phyloP scores from a whole-genome alignment of 257 asterid genomes.

The Solanum boliviense region DNA sequence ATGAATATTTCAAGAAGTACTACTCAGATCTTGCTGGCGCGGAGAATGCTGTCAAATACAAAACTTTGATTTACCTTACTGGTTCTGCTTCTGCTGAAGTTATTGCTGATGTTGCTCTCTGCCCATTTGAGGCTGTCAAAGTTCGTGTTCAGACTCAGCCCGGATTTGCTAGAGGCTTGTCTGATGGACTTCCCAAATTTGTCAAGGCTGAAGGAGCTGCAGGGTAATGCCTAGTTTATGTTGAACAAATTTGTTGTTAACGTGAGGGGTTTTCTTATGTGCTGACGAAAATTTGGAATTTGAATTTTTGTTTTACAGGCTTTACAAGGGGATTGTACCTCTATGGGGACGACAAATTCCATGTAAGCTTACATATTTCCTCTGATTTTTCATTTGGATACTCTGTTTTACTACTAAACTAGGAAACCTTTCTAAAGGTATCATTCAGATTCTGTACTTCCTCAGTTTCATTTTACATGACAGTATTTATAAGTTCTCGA shows the following conservation, averaged over 20 bases:
- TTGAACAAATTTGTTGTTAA: background rate
- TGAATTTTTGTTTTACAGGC: constrained; percentile 22
- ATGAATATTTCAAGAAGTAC: constrained; percentile 50
- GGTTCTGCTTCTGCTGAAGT: constrained; percentile 69
- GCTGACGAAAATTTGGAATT: background rate
- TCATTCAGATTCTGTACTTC: background rate
- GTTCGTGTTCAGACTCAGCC: constrained; percentile 68
- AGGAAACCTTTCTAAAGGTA: background rate
- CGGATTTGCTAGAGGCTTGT: constrained; percentile 54
- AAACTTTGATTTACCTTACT: constrained; percentile 57
- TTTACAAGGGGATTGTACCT: constrained; percentile 57
- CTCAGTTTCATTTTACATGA: background rate
- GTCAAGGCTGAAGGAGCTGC: constrained; percentile 36
- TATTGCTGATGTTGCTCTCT: constrained; percentile 54
- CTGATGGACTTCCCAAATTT: constrained; percentile 61
- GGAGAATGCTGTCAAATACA: constrained; percentile 47
- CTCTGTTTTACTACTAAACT: background rate
- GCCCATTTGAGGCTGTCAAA: constrained; percentile 70
- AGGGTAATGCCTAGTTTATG: constrained; percentile 22
- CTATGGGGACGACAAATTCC: constrained; percentile 82
- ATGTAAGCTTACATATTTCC: constrained; percentile 23
- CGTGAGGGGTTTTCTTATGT: background rate
- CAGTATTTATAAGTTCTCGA: background rate
- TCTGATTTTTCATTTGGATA: background rate
- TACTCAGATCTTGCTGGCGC: constrained; percentile 57